Evolutionary conservation across 768 basidiomycete species (phyloP).

Genomic region (Gymnopilus dilepis): DNA sequence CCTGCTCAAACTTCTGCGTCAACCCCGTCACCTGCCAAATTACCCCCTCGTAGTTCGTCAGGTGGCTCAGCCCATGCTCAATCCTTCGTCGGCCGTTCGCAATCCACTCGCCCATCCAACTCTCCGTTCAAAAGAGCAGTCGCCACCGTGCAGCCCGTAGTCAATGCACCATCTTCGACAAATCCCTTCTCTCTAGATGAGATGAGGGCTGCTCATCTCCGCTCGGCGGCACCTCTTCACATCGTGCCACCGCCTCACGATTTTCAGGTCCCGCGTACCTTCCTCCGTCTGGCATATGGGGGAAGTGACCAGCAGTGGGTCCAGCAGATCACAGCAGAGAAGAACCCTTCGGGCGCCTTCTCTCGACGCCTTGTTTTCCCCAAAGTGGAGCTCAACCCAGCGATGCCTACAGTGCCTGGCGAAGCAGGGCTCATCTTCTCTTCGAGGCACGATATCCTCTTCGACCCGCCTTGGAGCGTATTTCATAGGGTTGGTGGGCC

Average conservation of each 20-base stretch:
- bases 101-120: background rate
- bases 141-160: background rate
- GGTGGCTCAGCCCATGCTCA: background rate
- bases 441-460: conserved; percentile 32
- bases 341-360: conserved; percentile 9
- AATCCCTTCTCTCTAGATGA: background rate
- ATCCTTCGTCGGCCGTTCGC: background rate
- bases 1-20: too few species aligned
- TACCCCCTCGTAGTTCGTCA: background rate
- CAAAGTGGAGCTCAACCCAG: conserved; percentile 29
- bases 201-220: conserved; percentile 15
- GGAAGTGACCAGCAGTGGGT: conserved; percentile 26
- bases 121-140: background rate
- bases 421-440: conserved; percentile 33
- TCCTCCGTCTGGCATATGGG: conserved; percentile 27
- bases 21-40: too few species aligned
- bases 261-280: conserved; percentile 22
- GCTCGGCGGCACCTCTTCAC: conserved; percentile 3
- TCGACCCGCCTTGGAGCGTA: conserved; percentile 28
- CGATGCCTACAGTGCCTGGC: conserved; percentile 31
- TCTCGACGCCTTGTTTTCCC: conserved; percentile 30
- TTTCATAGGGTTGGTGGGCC: conserved; percentile 21
- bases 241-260: conserved; percentile 16
- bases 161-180: background rate
- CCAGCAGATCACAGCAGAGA: conserved; percentile 12